A percentile compares a stretch with the other conserved stretches of the same genome.
Conservation (phyloP, 495 filamentous ascomycete species). For the Trichocladium uniseriatum region DNA sequence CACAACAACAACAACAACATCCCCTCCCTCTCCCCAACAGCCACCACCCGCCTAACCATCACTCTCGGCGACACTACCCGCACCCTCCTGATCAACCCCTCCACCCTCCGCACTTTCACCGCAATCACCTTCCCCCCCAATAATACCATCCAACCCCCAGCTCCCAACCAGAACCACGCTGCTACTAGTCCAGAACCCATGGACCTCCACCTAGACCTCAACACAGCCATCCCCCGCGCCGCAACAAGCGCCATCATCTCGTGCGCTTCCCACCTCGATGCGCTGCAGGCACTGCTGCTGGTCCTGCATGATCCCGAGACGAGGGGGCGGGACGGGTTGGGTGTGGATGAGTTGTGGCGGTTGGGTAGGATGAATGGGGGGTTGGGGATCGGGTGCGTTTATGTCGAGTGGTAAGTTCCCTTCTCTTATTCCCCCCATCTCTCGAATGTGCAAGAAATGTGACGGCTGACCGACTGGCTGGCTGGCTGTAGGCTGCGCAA, state of each 20-base stretch:
- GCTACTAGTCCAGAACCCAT: too few species aligned
- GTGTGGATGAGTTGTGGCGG: constrained; percentile 4
- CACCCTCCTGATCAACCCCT: background rate
- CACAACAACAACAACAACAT: too few species aligned
- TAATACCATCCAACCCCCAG: background rate
- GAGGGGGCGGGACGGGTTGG: background rate
- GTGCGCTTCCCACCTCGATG: background rate
- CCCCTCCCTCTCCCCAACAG: background rate
- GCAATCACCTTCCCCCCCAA: background rate
- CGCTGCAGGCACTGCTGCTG: background rate
- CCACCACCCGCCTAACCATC: background rate
- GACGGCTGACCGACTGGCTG: too few species aligned
- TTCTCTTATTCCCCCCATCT: too few species aligned
- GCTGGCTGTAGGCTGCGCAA: too few species aligned
- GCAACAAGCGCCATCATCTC: background rate
- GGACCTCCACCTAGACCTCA: background rate
- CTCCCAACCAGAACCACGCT: background rate
- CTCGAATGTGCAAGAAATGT: too few species aligned
- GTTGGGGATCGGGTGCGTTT: background rate
- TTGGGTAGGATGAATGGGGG: background rate
- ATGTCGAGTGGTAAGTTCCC: background rate
- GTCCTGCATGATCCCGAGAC: background rate
- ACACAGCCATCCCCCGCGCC: background rate
- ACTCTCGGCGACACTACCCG: background rate
- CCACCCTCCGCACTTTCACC: background rate